Evolutionary conservation across 2,329 filamentous ascomycete species (phyloP), one percentile per base, ranked within the genome.

Genomic region (Coleophoma cylindrospora): DNA sequence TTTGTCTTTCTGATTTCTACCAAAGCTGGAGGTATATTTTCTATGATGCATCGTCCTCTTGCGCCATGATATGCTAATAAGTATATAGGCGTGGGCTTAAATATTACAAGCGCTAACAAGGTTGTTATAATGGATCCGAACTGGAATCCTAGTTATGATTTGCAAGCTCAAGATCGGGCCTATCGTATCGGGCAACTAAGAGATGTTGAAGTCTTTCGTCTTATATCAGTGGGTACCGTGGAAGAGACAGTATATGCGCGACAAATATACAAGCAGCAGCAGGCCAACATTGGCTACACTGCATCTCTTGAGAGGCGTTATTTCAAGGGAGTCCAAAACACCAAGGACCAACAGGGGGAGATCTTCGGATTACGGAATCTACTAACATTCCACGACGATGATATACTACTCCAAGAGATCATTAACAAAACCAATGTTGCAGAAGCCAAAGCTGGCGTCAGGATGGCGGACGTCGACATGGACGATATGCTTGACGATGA

Each of bases 351-450:
- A 56, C 92, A 92, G 59, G 94, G 94, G 14, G 94, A 99, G 66
- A 89, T 99, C 19, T 99, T 99, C 59, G 94, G 94, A 0, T 76
- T 97, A 2, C 70, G 79, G 19, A 99, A 99, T 58, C 77, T 99
- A 12, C 90, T 99, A 60, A 83, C 83, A 0, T 96, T 89, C 55
- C 84, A 90, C 55, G 81, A 83, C 44, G 81, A 91, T 57, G 87
- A 87, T 52, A 80, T 95, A 12, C 77, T 96, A 13, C 77, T 97
- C 5, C 81, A 89, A n/a, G 90, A 96, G 50, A 97, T 99, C 58
- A 90, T 99, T 60, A 96, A 97, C 73, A 96, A 96, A 69, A 97
- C 94, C 27, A 99, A 99, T 62, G 84, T 99, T 47, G 94, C 94
- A 4, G 94, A 99, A 70, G 89, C 89, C 40, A 89, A 86, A 63